A percentile compares a stretch with the other conserved stretches of the same genome.
Conservation (phyloP, 129 eudicot species). For the Apium graveolens region DNA sequence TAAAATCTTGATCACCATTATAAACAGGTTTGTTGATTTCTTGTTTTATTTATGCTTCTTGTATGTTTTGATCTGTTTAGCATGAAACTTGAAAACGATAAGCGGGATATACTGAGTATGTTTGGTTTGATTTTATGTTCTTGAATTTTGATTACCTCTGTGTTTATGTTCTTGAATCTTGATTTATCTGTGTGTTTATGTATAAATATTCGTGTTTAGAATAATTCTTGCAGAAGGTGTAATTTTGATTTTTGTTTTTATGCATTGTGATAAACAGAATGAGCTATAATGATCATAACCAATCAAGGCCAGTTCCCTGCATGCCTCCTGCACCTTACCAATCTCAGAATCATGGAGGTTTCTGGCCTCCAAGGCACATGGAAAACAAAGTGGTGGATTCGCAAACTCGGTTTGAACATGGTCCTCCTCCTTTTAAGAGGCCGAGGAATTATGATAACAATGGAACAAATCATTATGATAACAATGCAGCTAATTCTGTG, state of each 20-base stretch:
- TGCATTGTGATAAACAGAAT: slow-evolving; percentile 12
- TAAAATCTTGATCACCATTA: not conserved
- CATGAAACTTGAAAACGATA: not conserved
- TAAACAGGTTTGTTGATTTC: not conserved
- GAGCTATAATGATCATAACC: slow-evolving; percentile 33
- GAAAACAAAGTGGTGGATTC: slow-evolving; percentile 11
- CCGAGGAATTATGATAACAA: slow-evolving; percentile 19
- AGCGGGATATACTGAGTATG: not conserved
- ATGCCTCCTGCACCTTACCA: slow-evolving; percentile 20
- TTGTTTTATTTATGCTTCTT: not conserved
- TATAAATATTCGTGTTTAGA: not conserved
- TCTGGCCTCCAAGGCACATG: slow-evolving; percentile 22
- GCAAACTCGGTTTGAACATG: slow-evolving; percentile 28
- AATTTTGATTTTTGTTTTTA: not conserved
- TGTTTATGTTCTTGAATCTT: not conserved
- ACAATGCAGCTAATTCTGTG: slow-evolving; percentile 21
- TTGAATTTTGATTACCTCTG: not conserved
- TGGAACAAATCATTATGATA: not conserved
- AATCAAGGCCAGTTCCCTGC: slow-evolving; percentile 14
- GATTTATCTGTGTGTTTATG: not conserved
- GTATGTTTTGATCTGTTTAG: not conserved
- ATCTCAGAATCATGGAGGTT: slow-evolving; percentile 30
- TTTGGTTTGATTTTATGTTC: not conserved
- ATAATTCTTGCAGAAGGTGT: not conserved
- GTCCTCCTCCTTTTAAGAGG: slow-evolving; percentile 32